These are phyloP conservation scores for Hanseniaspora mollemarum DNA, from an alignment of 805 yeast species.

Conservation along the genomic window DNA sequence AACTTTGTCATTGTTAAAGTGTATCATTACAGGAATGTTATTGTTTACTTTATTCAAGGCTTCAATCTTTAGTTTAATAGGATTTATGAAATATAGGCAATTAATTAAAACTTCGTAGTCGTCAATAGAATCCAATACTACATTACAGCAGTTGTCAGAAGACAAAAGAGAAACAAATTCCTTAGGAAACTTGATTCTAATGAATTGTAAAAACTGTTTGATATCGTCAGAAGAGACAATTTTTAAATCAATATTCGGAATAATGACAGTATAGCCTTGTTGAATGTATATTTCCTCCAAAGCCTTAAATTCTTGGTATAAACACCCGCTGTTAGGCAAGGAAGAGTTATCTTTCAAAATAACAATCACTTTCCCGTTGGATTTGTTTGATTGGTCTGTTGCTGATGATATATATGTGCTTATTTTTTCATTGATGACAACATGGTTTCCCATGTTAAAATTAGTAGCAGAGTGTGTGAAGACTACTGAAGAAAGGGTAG, in stretches of 20 bases:
- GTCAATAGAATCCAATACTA: background rate
- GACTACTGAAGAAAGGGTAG: slow-evolving; percentile 7
- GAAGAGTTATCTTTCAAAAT: slow-evolving; percentile 8
- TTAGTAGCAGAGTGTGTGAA: background rate
- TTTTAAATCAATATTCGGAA: slow-evolving; percentile 7
- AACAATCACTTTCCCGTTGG: slow-evolving; percentile 10
- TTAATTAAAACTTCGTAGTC: background rate
- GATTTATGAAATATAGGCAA: slow-evolving; percentile 14
- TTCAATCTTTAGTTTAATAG: slow-evolving; percentile 4
- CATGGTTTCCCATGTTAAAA: slow-evolving; percentile 14
- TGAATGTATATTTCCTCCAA: slow-evolving; percentile 13
- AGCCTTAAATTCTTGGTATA: slow-evolving; percentile 8
- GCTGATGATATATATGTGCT: slow-evolving; percentile 15
- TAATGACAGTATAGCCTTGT: slow-evolving; percentile 14
- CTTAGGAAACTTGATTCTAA: slow-evolving; percentile 1
- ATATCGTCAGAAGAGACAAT: slow-evolving; percentile 2
- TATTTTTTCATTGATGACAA: slow-evolving; percentile 4
- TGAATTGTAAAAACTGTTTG: slow-evolving; percentile 3
- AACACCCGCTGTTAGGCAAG: slow-evolving; percentile 1
- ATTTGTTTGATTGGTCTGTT: background rate
- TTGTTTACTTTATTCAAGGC: slow-evolving; percentile 5
- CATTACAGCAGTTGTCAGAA: slow-evolving; percentile 6
- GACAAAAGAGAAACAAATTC: slow-evolving; percentile 10
- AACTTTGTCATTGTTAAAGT: slow-evolving; percentile 15
- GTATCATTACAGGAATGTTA: slow-evolving; percentile 13